These are phyloP conservation scores for Dictyostelium citrinum DNA, from an alignment of 78 protist species.

Conservation along the genomic window DNA sequence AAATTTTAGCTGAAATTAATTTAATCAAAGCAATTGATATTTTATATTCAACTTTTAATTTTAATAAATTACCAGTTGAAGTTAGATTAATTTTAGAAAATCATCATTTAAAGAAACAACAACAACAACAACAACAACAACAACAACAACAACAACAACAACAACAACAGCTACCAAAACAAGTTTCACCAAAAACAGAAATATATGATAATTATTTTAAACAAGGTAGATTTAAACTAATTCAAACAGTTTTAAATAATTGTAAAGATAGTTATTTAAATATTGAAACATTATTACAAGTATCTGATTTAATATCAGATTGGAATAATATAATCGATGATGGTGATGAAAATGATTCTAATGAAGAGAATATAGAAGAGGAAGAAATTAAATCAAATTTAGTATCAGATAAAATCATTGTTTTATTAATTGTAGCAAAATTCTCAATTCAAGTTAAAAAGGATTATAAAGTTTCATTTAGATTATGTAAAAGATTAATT, in stretches of 20 bases:
- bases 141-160: neutral
- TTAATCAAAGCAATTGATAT: slow-evolving; percentile 46
- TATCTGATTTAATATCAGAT: slow-evolving; percentile 21
- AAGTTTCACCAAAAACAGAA: neutral
- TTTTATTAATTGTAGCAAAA: neutral
- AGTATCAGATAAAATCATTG: neutral
- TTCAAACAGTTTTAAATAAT: neutral
- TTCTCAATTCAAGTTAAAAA: neutral
- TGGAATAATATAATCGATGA: neutral
- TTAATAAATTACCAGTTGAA: slow-evolving; percentile 44
- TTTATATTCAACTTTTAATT: slow-evolving; percentile 1
- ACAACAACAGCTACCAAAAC: neutral
- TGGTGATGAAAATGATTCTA: neutral
- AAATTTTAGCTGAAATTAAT: slow-evolving; percentile 29
- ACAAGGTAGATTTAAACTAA: slow-evolving; percentile 59
- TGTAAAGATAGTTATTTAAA: neutral
- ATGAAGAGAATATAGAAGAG: neutral
- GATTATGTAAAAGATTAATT: slow-evolving; percentile 17
- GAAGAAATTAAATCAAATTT: neutral
- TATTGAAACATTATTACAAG: neutral
- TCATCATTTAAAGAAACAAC: neutral
- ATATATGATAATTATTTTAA: neutral
- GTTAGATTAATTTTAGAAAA: slow-evolving; percentile 45
- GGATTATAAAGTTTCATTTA: slow-evolving; percentile 3
- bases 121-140: neutral